Conservation (phyloP, 371 early-diverging fungal species). For the Syncephalis plumigaleata region DNA sequence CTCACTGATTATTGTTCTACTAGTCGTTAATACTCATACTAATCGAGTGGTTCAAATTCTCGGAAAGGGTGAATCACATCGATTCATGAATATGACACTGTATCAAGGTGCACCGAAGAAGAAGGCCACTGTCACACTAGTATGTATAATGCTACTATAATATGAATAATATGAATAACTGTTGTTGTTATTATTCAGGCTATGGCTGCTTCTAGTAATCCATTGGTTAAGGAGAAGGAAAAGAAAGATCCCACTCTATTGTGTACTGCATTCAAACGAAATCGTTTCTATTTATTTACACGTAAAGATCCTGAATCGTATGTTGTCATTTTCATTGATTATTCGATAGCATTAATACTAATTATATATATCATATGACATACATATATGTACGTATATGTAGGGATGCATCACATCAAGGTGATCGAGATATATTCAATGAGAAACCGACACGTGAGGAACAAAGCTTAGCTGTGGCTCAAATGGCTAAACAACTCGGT, state of each 20-base stretch:
- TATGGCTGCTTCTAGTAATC: conserved; percentile 81
- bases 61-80: conserved; percentile 77
- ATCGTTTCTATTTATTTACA: conserved; percentile 86
- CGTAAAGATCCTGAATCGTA: conserved; percentile 69
- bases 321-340: conserved; percentile 3
- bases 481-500: conserved; percentile 35
- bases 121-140: conserved; percentile 55
- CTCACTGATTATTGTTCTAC: background rate
- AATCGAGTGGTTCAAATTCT: conserved; percentile 71
- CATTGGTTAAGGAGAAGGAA: conserved; percentile 49
- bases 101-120: conserved; percentile 78
- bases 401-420: conserved; percentile 31
- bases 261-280: conserved; percentile 75
- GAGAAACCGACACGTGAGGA: conserved; percentile 94
- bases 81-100: conserved; percentile 76
- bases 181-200: no score
- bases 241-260: conserved; percentile 71
- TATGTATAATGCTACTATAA: conserved; percentile 9
- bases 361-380: conserved; percentile 2
- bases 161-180: no score
- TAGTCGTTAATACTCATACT: conserved; percentile 57
- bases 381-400: conserved; percentile 3
- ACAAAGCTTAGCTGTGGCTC: conserved; percentile 63
- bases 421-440: conserved; percentile 87
- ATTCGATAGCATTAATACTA: background rate